Conservation (phyloP, 805 yeast genomes). For the Wickerhamomyces ciferrii region DNA sequence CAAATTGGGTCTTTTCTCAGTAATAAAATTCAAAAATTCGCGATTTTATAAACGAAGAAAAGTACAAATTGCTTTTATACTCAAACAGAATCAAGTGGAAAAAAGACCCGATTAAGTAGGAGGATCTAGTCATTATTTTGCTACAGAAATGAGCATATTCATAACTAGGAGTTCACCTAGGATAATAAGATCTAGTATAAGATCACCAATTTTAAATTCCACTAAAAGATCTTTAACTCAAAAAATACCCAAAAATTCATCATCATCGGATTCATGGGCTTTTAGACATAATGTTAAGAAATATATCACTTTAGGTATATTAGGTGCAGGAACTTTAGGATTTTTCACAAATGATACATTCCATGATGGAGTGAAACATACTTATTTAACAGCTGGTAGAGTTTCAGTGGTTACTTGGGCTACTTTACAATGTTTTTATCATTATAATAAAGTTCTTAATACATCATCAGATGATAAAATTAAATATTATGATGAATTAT, state of each 20-base stretch:
- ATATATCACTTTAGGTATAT: background rate
- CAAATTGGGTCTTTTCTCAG: no score
- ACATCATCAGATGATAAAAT: conserved; percentile 36
- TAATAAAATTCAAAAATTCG: no score
- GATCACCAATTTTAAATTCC: background rate
- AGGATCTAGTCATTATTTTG: no score
- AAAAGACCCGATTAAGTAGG: no score
- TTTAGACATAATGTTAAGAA: background rate
- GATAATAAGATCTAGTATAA: background rate
- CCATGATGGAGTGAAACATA: conserved; percentile 54
- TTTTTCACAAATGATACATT: conserved; percentile 8
- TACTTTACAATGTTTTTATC: conserved; percentile 63
- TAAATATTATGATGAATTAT: conserved; percentile 46
- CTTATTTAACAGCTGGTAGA: conserved; percentile 47
- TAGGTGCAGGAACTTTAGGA: background rate
- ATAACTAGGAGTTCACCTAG: background rate
- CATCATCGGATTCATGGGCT: background rate
- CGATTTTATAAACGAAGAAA: no score
- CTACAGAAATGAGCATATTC: background rate
- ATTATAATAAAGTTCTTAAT: conserved; percentile 57
- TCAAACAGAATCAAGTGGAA: no score
- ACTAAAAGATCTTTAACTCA: background rate
- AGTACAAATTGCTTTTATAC: no score
- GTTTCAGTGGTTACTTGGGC: conserved; percentile 64
- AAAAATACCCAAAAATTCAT: background rate